Percentiles rank a stretch among this genome's conserved stretches.
Conservation (phyloP, 441 rosid genomes). For the Adansonia grandidieri region DNA sequence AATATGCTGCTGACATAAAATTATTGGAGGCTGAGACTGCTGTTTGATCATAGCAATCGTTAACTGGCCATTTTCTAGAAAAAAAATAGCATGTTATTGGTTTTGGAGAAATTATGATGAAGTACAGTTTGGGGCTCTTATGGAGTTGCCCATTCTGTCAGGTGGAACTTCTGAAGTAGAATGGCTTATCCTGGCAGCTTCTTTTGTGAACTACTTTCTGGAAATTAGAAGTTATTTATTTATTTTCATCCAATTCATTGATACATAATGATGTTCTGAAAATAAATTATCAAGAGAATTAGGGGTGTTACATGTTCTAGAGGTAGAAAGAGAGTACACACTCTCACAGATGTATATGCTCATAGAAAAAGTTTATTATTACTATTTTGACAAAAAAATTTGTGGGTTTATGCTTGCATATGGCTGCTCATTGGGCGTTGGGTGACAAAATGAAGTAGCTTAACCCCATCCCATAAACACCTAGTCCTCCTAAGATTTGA, state of each 20-base stretch:
- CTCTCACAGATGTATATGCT: too few species aligned
- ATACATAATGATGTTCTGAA: background rate
- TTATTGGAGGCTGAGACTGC: constrained; percentile 12
- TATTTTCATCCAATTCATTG: background rate
- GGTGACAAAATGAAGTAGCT: background rate
- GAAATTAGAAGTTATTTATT: background rate
- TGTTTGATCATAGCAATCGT: background rate
- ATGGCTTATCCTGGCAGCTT: background rate
- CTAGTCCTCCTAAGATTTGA: background rate
- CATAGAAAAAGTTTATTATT: too few species aligned
- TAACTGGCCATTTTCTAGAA: too few species aligned
- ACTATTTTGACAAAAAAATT: background rate
- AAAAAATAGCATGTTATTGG: background rate
- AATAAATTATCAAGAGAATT: background rate
- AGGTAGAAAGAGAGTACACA: background rate
- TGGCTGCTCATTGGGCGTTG: background rate
- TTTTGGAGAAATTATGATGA: background rate
- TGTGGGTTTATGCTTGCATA: background rate
- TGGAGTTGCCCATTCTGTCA: background rate
- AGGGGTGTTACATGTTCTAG: background rate
- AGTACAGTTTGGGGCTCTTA: constrained; percentile 2
- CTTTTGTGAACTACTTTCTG: background rate
- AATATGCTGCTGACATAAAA: constrained; percentile 7
- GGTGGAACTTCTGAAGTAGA: background rate
- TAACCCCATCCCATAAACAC: background rate